These are phyloP conservation scores for Solanum hybrid DNA, from an alignment of 305 asterid species.

Conservation along the genomic window DNA sequence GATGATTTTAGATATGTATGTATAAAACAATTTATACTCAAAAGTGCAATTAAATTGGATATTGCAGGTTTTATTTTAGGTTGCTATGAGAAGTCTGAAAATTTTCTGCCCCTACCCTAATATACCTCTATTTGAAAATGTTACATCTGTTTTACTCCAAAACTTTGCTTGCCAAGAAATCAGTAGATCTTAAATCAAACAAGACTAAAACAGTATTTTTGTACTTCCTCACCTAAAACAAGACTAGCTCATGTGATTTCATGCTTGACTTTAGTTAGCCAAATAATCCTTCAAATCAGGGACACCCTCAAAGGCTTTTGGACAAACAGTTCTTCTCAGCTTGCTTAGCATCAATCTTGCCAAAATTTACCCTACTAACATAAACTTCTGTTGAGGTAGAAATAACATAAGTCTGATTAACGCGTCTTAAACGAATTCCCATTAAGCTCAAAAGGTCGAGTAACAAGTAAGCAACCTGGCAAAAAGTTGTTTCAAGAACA, in stretches of 20 bases:
- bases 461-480: not conserved
- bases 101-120: not conserved
- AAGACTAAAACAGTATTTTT: not conserved
- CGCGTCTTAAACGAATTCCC: too few relatives aligned
- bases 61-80: not conserved
- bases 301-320: not conserved
- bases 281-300: not conserved
- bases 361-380: not conserved
- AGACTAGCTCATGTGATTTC: not conserved
- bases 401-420: too few relatives aligned
- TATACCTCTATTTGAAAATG: not conserved
- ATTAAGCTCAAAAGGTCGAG: too few relatives aligned
- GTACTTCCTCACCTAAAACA: not conserved
- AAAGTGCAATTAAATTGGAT: not conserved
- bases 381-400: too few relatives aligned
- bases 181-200: not conserved
- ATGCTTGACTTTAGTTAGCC: not conserved
- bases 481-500: not conserved
- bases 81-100: not conserved
- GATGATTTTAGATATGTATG: not conserved
- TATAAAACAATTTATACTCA: not conserved
- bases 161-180: not conserved
- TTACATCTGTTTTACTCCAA: not conserved
- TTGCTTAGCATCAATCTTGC: not conserved
- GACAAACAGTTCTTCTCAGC: not conserved